These are phyloP conservation scores for Eucalyptus coolabah DNA, from an alignment of 345 rosid genomes.

Conservation along the genomic window DNA sequence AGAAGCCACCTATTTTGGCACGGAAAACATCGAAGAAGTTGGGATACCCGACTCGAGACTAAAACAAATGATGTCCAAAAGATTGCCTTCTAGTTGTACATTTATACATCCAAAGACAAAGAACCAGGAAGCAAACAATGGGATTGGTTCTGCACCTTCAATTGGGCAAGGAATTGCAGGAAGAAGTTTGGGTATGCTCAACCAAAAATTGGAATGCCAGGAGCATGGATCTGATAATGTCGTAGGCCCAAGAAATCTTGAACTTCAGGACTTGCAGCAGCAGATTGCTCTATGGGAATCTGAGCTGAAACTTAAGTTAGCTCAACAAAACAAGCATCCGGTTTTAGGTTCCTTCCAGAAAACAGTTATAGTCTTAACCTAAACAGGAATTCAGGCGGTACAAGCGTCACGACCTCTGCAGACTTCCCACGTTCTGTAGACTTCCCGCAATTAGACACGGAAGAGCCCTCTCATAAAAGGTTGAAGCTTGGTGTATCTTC, in stretches of 20 bases:
- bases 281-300: slow-evolving; percentile 84
- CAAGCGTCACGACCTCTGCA: background rate
- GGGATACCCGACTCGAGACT: too few species aligned
- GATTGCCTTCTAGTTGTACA: too few species aligned
- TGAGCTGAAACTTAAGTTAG: slow-evolving; percentile 61
- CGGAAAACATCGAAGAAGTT: too few species aligned
- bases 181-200: slow-evolving; percentile 11
- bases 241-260: slow-evolving; percentile 18
- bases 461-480: slow-evolving; percentile 64
- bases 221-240: slow-evolving; percentile 25
- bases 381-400: slow-evolving; percentile 13
- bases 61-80: too few species aligned
- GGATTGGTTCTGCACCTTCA: slow-evolving; percentile 5
- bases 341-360: slow-evolving; percentile 1
- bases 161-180: slow-evolving; percentile 18
- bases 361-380: slow-evolving; percentile 1
- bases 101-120: slow-evolving; percentile 8
- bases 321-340: slow-evolving; percentile 43
- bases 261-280: slow-evolving; percentile 75
- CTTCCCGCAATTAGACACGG: slow-evolving; percentile 14
- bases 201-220: slow-evolving; percentile 27
- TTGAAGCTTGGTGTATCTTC: slow-evolving; percentile 21
- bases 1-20: too few species aligned
- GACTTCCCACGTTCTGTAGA: slow-evolving; percentile 20
- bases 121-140: slow-evolving; percentile 18